phyloP scores from a whole-genome alignment of 2,329 filamentous ascomycete species.

The Alternaria sp. region DNA sequence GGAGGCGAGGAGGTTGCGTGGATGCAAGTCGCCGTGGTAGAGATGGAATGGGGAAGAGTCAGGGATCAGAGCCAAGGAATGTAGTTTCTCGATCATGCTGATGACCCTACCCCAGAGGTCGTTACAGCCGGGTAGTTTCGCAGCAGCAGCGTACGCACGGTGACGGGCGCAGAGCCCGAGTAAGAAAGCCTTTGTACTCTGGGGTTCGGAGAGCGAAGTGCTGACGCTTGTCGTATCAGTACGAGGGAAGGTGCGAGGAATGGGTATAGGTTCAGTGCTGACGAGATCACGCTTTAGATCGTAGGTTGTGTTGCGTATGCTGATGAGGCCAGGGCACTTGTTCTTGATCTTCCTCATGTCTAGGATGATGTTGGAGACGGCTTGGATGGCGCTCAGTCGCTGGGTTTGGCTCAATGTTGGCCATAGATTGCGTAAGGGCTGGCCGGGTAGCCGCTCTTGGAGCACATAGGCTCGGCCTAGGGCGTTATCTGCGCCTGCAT shows the following conservation, averaged over 20 bases:
- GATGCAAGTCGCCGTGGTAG: not conserved
- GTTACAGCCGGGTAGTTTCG: not conserved
- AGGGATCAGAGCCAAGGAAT: not conserved
- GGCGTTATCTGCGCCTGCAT: constrained; percentile 11
- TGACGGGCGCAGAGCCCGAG: constrained; percentile 3
- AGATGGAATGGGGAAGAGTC: constrained; percentile 1
- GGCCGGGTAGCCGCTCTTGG: constrained; percentile 24
- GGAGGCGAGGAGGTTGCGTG: not conserved
- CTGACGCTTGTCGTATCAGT: not conserved
- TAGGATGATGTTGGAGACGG: not conserved
- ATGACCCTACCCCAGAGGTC: not conserved
- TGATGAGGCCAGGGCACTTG: not conserved
- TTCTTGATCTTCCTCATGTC: not conserved
- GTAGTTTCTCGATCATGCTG: not conserved
- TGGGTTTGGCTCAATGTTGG: constrained; percentile 17
- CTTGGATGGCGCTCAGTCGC: constrained; percentile 3
- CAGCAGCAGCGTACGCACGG: not conserved
- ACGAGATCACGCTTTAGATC: constrained; percentile 5
- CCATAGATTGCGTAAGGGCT: constrained; percentile 8
- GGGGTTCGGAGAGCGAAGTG: not conserved
- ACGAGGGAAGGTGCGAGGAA: not conserved
- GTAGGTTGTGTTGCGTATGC: not conserved
- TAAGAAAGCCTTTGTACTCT: constrained; percentile 1
- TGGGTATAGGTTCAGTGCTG: not conserved
- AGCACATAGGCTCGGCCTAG: constrained; percentile 21